Base-by-base conservation (phyloP, 192 early-diverging fungal species). In the Coemansia sp. region DNA sequence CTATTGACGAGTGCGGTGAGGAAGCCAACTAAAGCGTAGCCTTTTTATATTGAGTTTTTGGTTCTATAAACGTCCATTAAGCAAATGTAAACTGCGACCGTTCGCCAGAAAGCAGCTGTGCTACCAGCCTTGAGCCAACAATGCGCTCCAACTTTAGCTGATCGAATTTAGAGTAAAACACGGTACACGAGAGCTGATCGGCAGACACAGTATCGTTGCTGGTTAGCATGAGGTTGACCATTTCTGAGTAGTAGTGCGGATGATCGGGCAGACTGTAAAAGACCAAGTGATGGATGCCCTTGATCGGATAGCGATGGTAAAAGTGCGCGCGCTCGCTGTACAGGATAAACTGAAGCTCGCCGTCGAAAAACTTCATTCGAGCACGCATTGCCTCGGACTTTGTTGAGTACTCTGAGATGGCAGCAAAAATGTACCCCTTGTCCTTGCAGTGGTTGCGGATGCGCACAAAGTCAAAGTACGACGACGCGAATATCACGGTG, bases 291-390 rank as follows among this genome's bases (percentile, higher is more conserved):
- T 84, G 84, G 25, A 90, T 86, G 16, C 94, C 94, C 48, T 91
- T 86, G 61, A 99, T 90, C 27, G 86, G 86, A 57, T 90, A 90
- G 58, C 92, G 86, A 61, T 93, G 81, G 83, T 92, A 99, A 71
- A 92, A 99, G 72, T 99, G 95, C 61, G 94, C 92, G n/a, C 97
- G 88, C 81, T 99, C 97, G 27, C 94, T 96, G 68, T 89, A 88
- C 16, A 99, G 61, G 37, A 98, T 71, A 57, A 93, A 89, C 52
- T 84, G 80, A 6, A 86, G 72, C 16, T 89, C 85, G n/a, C 93
- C 93, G 19, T 88, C 86, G 78, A 90, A 92, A 62, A 98, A 95
- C 56, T 84, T 65, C 9, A 85, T 73, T 37, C 97, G 86, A 0
- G 91, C 87, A 16, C 90, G 79, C 38, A 91, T 87, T 3, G 97